Evolutionary conservation across 495 filamentous ascomycete species (phyloP), one percentile per base, ranked within the genome.

Genomic region (Xylaria sp.): DNA sequence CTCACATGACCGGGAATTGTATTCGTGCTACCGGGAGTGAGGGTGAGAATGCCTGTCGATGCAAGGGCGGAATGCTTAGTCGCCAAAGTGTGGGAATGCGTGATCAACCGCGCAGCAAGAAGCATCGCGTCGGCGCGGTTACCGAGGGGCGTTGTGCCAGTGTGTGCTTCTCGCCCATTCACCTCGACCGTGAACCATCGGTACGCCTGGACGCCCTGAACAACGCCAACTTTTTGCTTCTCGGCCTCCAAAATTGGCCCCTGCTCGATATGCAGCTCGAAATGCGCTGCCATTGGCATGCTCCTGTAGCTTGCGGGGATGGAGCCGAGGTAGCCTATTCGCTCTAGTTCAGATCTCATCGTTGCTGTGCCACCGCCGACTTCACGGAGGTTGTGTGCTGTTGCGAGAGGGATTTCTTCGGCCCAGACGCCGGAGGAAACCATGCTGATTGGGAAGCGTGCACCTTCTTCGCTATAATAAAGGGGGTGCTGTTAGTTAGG

Each of bases 181-280:
- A 94, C 85, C 12, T 85, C 87, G 5, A 94, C 77, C 9, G 86
- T 91, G 78, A 87, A 89, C 92, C 92, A 93, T 61, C 85, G 86
- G 75, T 90, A 93, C 9, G 86, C 87, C 72, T 89, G 87, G 15
- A 91, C 91, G 26, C 90, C 92, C 19, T 85, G 85, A 21, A 94
- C 92, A 3, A 93, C 86, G 12, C 92, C 92, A 33, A 93, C 84
- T 58, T 88, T 89, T 71, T 89, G 84, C 29, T 82, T 80, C 19
- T 86, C 83, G 1, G 81, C 80, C 63, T 92, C 86, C 1, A 95
- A 84, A 48, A 90, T 85, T 26, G 91, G 91, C 0, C 91, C 92
- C 79, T 95, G 92, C 73, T 95, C 92, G 67, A 94, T 94, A 74
- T 95, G 93, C 5, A 94, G 82, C 76, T 96, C 93, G 78, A 95